A percentile compares a stretch with the other conserved stretches of the same genome.
phyloP scores from a whole-genome alignment of 2,329 filamentous ascomycete species.

The Hortaea werneckii region DNA sequence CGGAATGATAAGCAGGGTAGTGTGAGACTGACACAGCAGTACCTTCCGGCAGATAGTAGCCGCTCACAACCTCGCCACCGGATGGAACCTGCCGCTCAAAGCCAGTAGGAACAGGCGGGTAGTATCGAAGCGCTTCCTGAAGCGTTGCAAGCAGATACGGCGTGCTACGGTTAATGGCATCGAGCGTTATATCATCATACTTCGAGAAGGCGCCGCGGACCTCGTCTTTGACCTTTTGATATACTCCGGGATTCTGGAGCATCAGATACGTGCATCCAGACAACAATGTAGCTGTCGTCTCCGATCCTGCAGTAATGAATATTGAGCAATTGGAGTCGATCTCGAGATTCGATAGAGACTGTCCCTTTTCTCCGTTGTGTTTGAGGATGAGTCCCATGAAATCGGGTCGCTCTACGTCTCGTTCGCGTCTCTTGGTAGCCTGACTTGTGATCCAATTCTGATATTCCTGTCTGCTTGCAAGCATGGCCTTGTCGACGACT shows the following conservation, averaged over 20 bases:
- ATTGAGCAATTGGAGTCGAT: constrained; percentile 39
- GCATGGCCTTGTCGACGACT: constrained; percentile 11
- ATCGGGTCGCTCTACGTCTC: constrained; percentile 29
- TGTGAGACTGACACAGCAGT: constrained; percentile 17
- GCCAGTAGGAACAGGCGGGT: constrained; percentile 26
- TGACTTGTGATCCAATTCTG: constrained; percentile 15
- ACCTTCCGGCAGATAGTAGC: constrained; percentile 19
- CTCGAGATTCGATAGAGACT: constrained; percentile 16
- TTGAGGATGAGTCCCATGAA: constrained; percentile 40
- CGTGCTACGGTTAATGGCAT: constrained; percentile 22
- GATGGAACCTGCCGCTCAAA: constrained; percentile 13
- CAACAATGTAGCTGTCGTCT: constrained; percentile 27
- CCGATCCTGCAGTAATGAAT: constrained; percentile 58
- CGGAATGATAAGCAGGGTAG: constrained; percentile 14
- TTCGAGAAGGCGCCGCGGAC: constrained; percentile 30
- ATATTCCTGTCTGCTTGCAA: constrained; percentile 15
- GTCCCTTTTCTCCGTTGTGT: constrained; percentile 26
- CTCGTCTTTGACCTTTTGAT: constrained; percentile 48
- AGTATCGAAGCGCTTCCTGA: constrained; percentile 27
- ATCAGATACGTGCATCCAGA: constrained; percentile 62
- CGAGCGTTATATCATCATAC: constrained; percentile 26
- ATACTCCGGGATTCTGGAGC: constrained; percentile 48
- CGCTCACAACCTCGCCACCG: constrained; percentile 15
- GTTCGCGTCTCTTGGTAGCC: constrained; percentile 17
- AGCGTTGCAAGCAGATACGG: constrained; percentile 30